Base-by-base conservation (phyloP, 2,329 filamentous ascomycete genomes). In the Alternaria ventricosa region DNA sequence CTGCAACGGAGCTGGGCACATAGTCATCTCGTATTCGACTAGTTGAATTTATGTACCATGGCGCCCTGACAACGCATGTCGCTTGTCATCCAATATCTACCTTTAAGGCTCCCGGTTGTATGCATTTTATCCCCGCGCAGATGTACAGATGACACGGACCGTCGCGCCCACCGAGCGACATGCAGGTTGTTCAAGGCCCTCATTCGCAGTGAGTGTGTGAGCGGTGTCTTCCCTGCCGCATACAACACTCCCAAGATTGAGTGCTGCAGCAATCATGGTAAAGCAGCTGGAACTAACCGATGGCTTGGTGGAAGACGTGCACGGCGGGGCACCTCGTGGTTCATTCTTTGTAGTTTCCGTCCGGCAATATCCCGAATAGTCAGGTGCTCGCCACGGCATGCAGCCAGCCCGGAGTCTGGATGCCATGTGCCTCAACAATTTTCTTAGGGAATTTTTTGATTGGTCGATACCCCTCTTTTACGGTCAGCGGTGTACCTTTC, bases 381-480 rank as follows among this genome's bases (percentile, higher is more conserved):
- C 76, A 78, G 75, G 72, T 78, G 75, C 68, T 74, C 69, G 60
- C 65, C 64, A 67, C 65, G 49, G 65, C 61, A 75, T 78, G 75
- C 74, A 69, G 62, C 50, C 61, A 62, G 44, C 49, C 47, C 36
- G 54, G 59, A 71, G 65, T 72, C 69, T 70, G 70, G 68, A 68
- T 68, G 65, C 63, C 69, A 69, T 65, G 67, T 67, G 64, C 57
- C 71, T 70, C 72, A 74, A 74, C 72, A 72, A 64, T 72, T 69
- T 64, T 62, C 60, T 50, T 50, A 64, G 53, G 46, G 62, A 68
- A 62, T 73, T 74, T 72, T 72, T 43, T 71, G 25, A 73, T 73
- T 74, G 72, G 72, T 47, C 30, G 45, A 43, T 63, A 61, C 72
- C 72, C 71, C 72, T 74, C 72, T 69, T 74, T 71, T 69, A 57